Evolutionary conservation across 75 land plant species (phyloP).

Genomic region (Selaginella moellendorffii): DNA sequence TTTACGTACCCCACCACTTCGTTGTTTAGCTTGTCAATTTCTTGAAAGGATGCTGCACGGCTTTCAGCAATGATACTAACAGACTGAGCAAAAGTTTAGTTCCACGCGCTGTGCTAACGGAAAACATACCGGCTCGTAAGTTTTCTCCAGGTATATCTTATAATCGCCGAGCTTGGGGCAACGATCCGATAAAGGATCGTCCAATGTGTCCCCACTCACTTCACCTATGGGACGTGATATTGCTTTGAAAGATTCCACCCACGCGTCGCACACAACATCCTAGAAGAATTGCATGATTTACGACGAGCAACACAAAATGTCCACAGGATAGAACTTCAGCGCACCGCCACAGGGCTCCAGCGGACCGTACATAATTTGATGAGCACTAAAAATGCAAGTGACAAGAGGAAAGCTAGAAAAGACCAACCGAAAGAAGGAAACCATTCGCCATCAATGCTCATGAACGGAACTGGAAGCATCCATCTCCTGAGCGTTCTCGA

Average conservation of each 20-base stretch:
- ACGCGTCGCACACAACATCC: constrained; percentile 50
- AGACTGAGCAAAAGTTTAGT: neutral
- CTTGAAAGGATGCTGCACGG: constrained; percentile 29
- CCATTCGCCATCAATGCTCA: neutral
- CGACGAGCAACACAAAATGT: constrained; percentile 45
- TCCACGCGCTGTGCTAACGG: neutral
- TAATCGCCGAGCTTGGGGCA: constrained; percentile 46
- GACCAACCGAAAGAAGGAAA: neutral
- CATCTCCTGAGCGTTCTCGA: neutral
- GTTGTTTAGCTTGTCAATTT: constrained; percentile 48
- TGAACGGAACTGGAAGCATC: neutral
- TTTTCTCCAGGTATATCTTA: constrained; percentile 56
- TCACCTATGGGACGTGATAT: constrained; percentile 52
- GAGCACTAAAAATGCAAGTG: constrained; percentile 36
- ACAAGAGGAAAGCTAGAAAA: neutral
- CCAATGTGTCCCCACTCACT: constrained; percentile 45
- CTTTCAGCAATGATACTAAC: constrained; percentile 36
- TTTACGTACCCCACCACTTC: constrained; percentile 60
- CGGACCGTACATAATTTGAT: constrained; percentile 96
- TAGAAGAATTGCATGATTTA: too few relatives aligned
- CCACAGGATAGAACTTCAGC: constrained; percentile 49
- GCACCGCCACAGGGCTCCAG: constrained; percentile 51
- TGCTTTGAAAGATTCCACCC: constrained; percentile 45
- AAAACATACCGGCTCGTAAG: constrained; percentile 39
- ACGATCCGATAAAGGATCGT: constrained; percentile 46